Evolutionary conservation across 106 monocot genomes (phyloP).

Genomic region (Allium fistulosum): DNA sequence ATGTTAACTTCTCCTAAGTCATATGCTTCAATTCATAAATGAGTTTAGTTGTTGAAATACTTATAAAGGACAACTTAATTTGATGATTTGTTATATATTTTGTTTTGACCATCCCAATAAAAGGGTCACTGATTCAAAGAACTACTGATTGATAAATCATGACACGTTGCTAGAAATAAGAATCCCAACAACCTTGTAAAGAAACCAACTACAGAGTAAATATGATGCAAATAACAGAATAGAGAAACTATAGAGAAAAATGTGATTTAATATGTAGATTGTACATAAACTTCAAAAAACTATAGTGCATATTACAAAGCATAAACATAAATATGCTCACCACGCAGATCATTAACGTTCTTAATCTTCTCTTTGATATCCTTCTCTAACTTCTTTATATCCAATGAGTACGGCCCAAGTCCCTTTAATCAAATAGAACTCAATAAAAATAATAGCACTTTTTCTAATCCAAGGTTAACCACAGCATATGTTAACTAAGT

Average conservation of each 20-base stretch:
- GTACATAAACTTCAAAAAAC: not conserved
- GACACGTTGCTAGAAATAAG: not conserved
- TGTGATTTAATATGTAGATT: not conserved
- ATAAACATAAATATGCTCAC: constrained; percentile 15
- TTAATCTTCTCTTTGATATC: constrained; percentile 93
- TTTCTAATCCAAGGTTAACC: not conserved
- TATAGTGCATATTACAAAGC: not conserved
- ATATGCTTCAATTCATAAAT: too few species aligned
- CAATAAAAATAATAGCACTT: not conserved
- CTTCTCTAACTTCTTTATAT: constrained; percentile 85
- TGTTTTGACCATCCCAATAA: too few species aligned
- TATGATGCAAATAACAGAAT: too few species aligned
- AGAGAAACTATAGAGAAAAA: too few species aligned
- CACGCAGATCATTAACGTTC: constrained; percentile 93
- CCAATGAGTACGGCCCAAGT: constrained; percentile 78
- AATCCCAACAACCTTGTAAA: not conserved
- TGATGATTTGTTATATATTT: too few species aligned
- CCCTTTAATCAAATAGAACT: constrained; percentile 38
- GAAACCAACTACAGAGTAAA: not conserved
- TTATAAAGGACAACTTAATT: too few species aligned
- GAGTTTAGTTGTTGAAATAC: too few species aligned
- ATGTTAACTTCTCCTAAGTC: too few species aligned
- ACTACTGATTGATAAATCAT: not conserved
- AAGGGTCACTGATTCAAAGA: not conserved
- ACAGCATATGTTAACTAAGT: not conserved